Conservation (phyloP, 2,329 filamentous ascomycete species). For the Thelonectria blattea region DNA sequence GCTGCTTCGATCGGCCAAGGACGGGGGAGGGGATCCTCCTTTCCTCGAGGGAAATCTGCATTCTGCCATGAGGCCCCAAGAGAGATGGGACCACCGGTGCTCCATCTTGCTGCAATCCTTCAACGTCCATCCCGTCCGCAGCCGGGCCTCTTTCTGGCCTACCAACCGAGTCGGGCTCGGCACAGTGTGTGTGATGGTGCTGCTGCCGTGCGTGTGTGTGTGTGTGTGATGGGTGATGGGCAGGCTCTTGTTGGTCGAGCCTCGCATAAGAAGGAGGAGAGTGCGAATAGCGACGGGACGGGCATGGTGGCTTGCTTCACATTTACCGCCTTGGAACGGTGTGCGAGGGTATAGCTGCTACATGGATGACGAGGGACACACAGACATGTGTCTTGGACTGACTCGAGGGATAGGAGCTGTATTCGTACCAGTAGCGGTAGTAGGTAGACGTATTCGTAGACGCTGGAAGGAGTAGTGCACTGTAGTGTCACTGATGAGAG, state of each 20-base stretch:
- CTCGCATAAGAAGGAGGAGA: neutral
- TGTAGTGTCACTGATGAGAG: neutral
- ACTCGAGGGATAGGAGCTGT: neutral
- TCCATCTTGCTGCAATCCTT: neutral
- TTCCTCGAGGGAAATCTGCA: neutral
- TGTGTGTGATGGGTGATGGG: neutral
- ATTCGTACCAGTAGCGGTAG: too few species aligned
- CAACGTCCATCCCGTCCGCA: neutral
- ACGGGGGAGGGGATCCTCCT: neutral
- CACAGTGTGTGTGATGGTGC: neutral
- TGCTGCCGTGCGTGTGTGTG: too few species aligned
- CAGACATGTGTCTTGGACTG: neutral
- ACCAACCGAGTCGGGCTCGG: neutral
- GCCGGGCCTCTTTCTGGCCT: neutral
- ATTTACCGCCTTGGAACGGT: neutral
- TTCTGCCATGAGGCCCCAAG: neutral
- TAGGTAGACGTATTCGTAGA: too few species aligned
- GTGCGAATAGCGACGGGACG: neutral
- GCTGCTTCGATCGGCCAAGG: neutral
- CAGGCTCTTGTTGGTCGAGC: too few species aligned
- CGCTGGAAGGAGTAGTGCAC: too few species aligned
- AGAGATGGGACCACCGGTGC: neutral
- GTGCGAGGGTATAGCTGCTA: neutral
- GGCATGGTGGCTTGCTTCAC: conserved; percentile 2
- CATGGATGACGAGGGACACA: neutral